Base-by-base conservation (phyloP, 2,329 filamentous ascomycete genomes). In the Colletotrichum coccodes region DNA sequence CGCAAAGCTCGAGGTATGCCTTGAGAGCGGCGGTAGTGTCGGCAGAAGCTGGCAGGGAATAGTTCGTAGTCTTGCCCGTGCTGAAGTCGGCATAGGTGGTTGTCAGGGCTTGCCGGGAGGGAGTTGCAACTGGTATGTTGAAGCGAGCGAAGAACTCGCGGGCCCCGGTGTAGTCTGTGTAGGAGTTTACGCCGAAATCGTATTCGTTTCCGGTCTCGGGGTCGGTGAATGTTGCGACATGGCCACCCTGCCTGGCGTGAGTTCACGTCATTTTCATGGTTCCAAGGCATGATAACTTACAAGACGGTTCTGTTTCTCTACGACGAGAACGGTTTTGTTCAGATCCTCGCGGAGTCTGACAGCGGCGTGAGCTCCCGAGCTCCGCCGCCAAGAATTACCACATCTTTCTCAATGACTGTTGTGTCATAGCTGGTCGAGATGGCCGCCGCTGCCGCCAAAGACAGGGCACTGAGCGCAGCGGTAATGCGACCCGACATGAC, bases 141-240 rank as follows among this genome's bases (percentile, higher is more conserved):
- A 87, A 80, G 54, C 82, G 80, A 3, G 70, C 74, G 72, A 87
- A 85, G 75, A 84, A 87, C 30, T 79, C 76, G 14, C 71, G 70
- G 6, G 84, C 81, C 8, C 79, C 76, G 23, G 78, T 75, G 47
- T 79, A 78, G 64, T 84, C 76, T 49, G 78, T 75, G 68, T 77
- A 82, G 4, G 76, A 75, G 60, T 80, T 73, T 21, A 82, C 80
- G 52, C 80, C 80, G 64, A 76, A 81, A 71, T 82, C 78, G 60
- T 76, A 77, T 1, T 73, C 61, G 0, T 56, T 71, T 18, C 76
- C 77, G 3, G 76, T 80, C n/a, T 78, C 74, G n/a, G 80, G 81
- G 40, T 82, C 81, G 4, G 73, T 76, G 71, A 84, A 87, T 11
- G 83, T 86, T 26, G 84, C 76, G 6, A 83, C 82, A 70, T 87